Evolutionary conservation across 331 rosid genomes (phyloP), one percentile per base, ranked within the genome.

Genomic region (Spiraea crenata): DNA sequence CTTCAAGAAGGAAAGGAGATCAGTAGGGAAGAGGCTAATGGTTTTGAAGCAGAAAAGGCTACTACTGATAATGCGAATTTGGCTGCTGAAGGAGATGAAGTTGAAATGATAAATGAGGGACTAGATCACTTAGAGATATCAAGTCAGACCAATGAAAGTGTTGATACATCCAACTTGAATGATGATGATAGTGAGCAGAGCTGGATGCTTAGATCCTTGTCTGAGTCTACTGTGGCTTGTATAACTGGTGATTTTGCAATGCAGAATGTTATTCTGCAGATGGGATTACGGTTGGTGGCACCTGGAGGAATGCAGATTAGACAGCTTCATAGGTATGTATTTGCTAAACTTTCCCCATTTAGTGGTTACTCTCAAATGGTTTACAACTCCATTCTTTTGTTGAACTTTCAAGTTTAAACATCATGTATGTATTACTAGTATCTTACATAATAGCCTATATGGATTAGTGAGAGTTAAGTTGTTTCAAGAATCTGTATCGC

Each of bases 221-320:
- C 96, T 15, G 97, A 95, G 78, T 87, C 96, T 11, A 91, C 83
- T 68, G 93, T 95, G 46, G 99, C 99, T 44, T 95, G 96, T 75
- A 63, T 91, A 77, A 91, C 99, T 5, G 83, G 91, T 58, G 97
- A 95, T 80, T 95, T 84, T 73, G 96, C 99, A 17, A 95, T 91
- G 97, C 99, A 95, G 80, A 95, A 95, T 78, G 97, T 89, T 72
- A 86, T 95, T 77, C 87, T 95, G 69, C 99, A 91, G 77, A 95
- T 95, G 93, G 96, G 96, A 74, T 80, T 95, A 77, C 96, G 96
- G 57, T 74, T 91, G 79, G 69, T 91, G 77, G 99, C 97, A 45
- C 99, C 97, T 19, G 97, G 96, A 60, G 99, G 99, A 76, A 59
- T 85, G 74, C 97, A 86, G 78, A 91, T 95, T 68, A 91, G 85